Conservation (phyloP, 306 rosid genomes). For the Glycine soja region DNA sequence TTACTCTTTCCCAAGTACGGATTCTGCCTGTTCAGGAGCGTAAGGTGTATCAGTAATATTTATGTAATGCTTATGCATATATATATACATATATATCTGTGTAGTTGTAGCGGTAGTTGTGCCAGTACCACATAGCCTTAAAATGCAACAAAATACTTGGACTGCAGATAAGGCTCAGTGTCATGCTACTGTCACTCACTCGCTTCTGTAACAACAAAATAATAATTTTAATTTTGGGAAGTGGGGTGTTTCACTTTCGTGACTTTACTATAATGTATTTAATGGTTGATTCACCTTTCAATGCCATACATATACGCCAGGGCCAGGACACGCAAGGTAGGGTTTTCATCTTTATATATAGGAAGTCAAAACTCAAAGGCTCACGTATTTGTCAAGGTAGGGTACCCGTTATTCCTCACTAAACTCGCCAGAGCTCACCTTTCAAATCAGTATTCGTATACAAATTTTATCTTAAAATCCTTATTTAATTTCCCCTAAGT, state of each 20-base stretch:
- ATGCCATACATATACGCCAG: slow-evolving; percentile 23
- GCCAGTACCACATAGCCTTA: slow-evolving; percentile 1
- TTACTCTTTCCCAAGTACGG: slow-evolving; percentile 72
- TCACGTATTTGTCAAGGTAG: too few species aligned
- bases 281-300: slow-evolving; percentile 29
- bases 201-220: neutral
- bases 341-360: slow-evolving; percentile 1
- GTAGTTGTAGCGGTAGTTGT: neutral
- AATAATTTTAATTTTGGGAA: neutral
- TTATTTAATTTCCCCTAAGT: neutral
- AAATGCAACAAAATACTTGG: slow-evolving; percentile 33
- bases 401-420: too few species aligned
- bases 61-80: neutral
- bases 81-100: too few species aligned
- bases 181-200: neutral
- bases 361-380: neutral
- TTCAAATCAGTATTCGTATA: neutral
- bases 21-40: slow-evolving; percentile 41
- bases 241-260: slow-evolving; percentile 24
- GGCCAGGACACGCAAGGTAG: neutral
- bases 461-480: neutral
- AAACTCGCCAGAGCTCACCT: neutral
- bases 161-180: slow-evolving; percentile 16
- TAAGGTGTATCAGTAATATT: slow-evolving; percentile 7
- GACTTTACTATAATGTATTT: slow-evolving; percentile 25